Evolutionary conservation across 305 asterid genomes (phyloP).

Genomic region (Fraxinus velutina): DNA sequence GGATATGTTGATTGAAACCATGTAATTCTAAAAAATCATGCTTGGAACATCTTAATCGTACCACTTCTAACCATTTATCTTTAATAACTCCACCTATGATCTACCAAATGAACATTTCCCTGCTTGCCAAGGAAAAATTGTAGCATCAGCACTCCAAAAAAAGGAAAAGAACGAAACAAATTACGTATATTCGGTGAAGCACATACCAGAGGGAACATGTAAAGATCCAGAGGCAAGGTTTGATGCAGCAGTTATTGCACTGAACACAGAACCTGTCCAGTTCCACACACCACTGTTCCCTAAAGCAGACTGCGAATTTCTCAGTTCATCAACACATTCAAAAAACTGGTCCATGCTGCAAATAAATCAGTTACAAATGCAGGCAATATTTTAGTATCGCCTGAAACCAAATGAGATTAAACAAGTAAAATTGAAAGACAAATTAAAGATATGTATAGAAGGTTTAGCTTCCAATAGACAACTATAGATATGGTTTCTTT

Average conservation of each 20-base stretch:
- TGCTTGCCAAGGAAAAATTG: not conserved
- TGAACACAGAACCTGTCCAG: constrained; percentile 92
- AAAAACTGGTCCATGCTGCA: constrained; percentile 97
- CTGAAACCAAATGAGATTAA: not conserved
- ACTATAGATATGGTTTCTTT: constrained; percentile 16
- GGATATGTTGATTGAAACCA: not conserved
- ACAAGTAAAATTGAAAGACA: not conserved
- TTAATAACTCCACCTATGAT: not conserved
- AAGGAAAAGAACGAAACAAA: not conserved
- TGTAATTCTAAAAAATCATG: not conserved
- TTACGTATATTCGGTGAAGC: constrained; percentile 9
- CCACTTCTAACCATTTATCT: not conserved
- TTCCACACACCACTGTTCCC: constrained; percentile 97
- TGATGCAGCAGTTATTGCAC: constrained; percentile 93
- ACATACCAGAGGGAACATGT: constrained; percentile 70
- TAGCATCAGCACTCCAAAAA: not conserved
- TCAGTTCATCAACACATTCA: constrained; percentile 89
- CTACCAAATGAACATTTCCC: not conserved
- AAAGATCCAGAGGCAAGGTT: constrained; percentile 95
- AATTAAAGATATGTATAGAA: not conserved
- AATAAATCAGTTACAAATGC: constrained; percentile 22
- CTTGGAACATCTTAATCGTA: not conserved
- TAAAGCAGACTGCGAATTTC: constrained; percentile 89
- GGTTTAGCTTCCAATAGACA: constrained; percentile 5
- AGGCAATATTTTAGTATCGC: constrained; percentile 24